These are phyloP conservation scores for Plasmodium gonderi DNA, from an alignment of 169 alveolate genomes.

Conservation along the genomic window DNA sequence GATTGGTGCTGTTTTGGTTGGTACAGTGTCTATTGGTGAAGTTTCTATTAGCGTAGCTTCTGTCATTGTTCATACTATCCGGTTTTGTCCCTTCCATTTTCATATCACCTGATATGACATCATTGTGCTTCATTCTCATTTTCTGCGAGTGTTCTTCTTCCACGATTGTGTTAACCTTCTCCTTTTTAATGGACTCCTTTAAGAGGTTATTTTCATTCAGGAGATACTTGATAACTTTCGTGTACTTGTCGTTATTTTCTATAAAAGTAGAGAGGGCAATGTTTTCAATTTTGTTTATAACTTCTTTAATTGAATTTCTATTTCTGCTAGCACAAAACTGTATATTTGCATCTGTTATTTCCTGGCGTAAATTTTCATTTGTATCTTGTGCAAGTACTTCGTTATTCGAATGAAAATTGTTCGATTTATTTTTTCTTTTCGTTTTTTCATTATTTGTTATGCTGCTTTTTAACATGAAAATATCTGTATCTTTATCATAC, in stretches of 20 bases:
- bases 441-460: neutral
- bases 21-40: neutral
- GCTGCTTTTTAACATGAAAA: neutral
- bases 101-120: neutral
- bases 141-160: neutral
- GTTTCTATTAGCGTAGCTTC: neutral
- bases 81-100: neutral
- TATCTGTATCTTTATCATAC: conserved; percentile 40
- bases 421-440: neutral
- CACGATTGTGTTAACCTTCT: neutral
- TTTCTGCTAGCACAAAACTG: conserved; percentile 14
- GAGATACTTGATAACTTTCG: conserved; percentile 59
- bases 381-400: neutral
- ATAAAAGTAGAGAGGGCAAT: conserved; percentile 65
- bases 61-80: no score
- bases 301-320: conserved; percentile 23
- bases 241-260: conserved; percentile 59
- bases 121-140: neutral
- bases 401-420: neutral
- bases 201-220: conserved; percentile 53
- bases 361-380: neutral
- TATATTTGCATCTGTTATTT: neutral
- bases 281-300: conserved; percentile 46
- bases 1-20: neutral
- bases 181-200: conserved; percentile 51